Evolutionary conservation across 176 grass and related monocot genomes (phyloP), one percentile per base, ranked within the genome.

Genomic region (Elaeis guineensis): DNA sequence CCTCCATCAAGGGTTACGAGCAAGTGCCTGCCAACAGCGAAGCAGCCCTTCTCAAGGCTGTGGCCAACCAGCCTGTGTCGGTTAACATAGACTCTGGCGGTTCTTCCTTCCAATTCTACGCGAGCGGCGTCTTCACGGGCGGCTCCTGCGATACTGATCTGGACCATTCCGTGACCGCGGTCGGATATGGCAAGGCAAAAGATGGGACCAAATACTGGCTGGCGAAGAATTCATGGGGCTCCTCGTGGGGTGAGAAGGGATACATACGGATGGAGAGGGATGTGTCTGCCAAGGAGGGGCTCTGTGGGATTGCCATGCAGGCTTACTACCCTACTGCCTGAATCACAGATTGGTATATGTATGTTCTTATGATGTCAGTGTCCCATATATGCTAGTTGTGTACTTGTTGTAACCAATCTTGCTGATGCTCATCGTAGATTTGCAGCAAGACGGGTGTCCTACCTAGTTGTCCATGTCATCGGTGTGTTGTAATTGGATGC

Each of bases 221-320:
- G 53, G 62, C 79, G 79, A 87, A 87, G 79, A 87, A 87, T 70
- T 86, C 78, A 28, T 86, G 83, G 83, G 83, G 83, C 50, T 1
- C 19, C 30, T 65, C 73, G 3, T 81, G 84, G 84, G 79, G 84
- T 17, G 84, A 87, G 75, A 25, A 25, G 30, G 84, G 84, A 3
- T 86, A 86, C 70, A 54, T 86, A 22, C 49, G 84, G 20, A 78
- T 86, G 70, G 65, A 66, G 49, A 52, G 64, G 15, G 62, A 50
- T 71, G 84, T 55, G 75, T 78, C 52, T 49, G 57, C 28, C 17
- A 63, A 66, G 0, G 70, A 75, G 25, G 84, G 84, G 35, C 70
- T 78, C 56, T 86, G 84, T 49, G 84, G 84, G 22, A 66, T 86
- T 52, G 84, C 84, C 57, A 78, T 71, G 66, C 5, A 75, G 52